A percentile compares a stretch with the other conserved stretches of the same genome.
phyloP scores from a whole-genome alignment of 768 basidiomycete species.

The Calocybe gangraenosa region DNA sequence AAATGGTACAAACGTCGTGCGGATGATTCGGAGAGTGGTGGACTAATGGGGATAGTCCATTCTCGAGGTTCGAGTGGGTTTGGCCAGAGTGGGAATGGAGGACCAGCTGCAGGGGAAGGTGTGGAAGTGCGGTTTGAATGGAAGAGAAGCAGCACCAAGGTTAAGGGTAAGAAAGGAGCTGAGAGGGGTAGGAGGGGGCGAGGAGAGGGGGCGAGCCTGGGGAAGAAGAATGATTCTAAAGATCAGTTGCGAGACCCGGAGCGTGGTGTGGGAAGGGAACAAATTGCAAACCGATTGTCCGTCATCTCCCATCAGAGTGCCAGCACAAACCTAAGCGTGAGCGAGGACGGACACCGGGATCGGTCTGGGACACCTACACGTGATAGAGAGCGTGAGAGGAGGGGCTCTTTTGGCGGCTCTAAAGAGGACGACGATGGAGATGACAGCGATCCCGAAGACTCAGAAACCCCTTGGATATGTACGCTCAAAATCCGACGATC shows the following conservation, averaged over 20 bases:
- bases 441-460: conserved; percentile 93
- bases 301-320: conserved; percentile 35
- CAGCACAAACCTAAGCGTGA: conserved; percentile 25
- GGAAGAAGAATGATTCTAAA: background rate
- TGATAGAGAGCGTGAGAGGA: conserved; percentile 5
- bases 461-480: conserved; percentile 95
- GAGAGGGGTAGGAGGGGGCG: conserved; percentile 23
- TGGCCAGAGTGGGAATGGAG: conserved; percentile 8
- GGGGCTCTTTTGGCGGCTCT: conserved; percentile 1
- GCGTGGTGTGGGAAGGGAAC: conserved; percentile 41
- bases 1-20: conserved; percentile 64
- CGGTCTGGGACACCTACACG: conserved; percentile 7
- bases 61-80: background rate
- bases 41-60: conserved; percentile 33
- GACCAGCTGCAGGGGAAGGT: conserved; percentile 26
- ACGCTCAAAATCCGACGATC: conserved; percentile 60
- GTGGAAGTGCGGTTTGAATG: conserved; percentile 81
- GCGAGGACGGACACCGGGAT: conserved; percentile 16
- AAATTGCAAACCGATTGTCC: conserved; percentile 30
- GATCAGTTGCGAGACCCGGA: background rate
- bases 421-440: conserved; percentile 48
- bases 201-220: conserved; percentile 6
- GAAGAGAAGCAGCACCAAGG: conserved; percentile 40
- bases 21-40: conserved; percentile 31
- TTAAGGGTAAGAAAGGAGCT: conserved; percentile 30